phyloP scores from a whole-genome alignment of 2,329 filamentous ascomycete species.

The Penicillium olsonii region DNA sequence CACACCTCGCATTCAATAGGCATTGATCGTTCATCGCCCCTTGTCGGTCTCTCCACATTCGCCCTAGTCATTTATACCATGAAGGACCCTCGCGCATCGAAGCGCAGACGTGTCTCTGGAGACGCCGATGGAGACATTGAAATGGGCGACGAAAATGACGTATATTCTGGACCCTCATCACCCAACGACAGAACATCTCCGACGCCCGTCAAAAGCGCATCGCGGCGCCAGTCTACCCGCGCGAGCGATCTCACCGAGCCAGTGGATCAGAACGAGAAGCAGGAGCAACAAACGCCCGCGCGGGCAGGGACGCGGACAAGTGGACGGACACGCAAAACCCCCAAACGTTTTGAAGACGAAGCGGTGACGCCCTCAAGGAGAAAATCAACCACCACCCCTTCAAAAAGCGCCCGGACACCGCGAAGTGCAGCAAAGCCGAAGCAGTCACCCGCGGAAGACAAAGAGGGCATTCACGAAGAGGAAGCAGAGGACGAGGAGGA shows the following conservation, averaged over 20 bases:
- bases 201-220: slow-evolving; percentile 19
- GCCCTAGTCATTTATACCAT: too few species aligned
- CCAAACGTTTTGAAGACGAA: slow-evolving; percentile 35
- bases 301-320: slow-evolving; percentile 34
- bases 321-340: slow-evolving; percentile 37
- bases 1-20: not conserved
- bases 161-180: slow-evolving; percentile 15
- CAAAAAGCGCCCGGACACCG: slow-evolving; percentile 20
- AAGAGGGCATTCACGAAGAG: not conserved
- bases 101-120: slow-evolving; percentile 39
- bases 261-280: slow-evolving; percentile 7
- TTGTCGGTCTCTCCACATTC: not conserved
- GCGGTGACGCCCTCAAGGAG: slow-evolving; percentile 23
- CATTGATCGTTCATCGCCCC: not conserved
- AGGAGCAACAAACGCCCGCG: slow-evolving; percentile 22
- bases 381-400: slow-evolving; percentile 21
- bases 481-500: not conserved
- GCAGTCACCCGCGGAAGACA: slow-evolving; percentile 14
- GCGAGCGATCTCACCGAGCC: slow-evolving; percentile 11
- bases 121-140: slow-evolving; percentile 35
- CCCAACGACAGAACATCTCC: slow-evolving; percentile 19
- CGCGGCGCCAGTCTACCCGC: slow-evolving; percentile 28
- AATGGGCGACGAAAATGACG: slow-evolving; percentile 25
- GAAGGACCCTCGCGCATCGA: slow-evolving; percentile 37
- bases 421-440: slow-evolving; percentile 26